Conservation (phyloP, 139 green algal genomes). For the Marvania coccoides region DNA sequence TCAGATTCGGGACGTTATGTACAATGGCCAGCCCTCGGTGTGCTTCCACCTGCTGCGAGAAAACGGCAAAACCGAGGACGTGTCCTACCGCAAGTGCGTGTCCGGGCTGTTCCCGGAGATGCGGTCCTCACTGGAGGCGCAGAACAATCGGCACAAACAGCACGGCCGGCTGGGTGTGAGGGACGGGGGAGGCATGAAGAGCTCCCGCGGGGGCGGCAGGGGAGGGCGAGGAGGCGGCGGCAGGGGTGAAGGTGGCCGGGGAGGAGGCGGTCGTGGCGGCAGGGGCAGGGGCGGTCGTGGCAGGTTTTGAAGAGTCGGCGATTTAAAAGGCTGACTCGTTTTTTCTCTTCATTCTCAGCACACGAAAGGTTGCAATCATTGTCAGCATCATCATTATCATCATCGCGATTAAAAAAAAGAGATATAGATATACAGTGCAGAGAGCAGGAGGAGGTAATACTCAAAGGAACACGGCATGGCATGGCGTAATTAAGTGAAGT, state of each 20-base stretch:
- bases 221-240: conserved; percentile 5
- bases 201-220: background rate
- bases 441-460: background rate
- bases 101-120: conserved; percentile 36
- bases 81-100: conserved; percentile 71
- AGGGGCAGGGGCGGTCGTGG: conserved; percentile 11
- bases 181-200: background rate
- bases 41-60: conserved; percentile 52
- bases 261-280: background rate
- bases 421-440: background rate
- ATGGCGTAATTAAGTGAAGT: too few species aligned
- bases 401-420: too few species aligned
- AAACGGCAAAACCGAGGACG: conserved; percentile 62
- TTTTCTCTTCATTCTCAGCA: too few species aligned
- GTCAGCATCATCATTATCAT: too few species aligned
- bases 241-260: background rate
- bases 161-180: background rate
- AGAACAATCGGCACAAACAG: background rate
- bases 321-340: too few species aligned
- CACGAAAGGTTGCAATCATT: too few species aligned
- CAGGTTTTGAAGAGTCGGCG: too few species aligned
- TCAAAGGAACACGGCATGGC: too few species aligned
- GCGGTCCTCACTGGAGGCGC: background rate
- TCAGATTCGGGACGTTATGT: conserved; percentile 32
- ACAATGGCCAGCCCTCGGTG: conserved; percentile 2